Base-by-base conservation (phyloP, 2,329 filamentous ascomycete species). In the Fusarium humuli region DNA sequence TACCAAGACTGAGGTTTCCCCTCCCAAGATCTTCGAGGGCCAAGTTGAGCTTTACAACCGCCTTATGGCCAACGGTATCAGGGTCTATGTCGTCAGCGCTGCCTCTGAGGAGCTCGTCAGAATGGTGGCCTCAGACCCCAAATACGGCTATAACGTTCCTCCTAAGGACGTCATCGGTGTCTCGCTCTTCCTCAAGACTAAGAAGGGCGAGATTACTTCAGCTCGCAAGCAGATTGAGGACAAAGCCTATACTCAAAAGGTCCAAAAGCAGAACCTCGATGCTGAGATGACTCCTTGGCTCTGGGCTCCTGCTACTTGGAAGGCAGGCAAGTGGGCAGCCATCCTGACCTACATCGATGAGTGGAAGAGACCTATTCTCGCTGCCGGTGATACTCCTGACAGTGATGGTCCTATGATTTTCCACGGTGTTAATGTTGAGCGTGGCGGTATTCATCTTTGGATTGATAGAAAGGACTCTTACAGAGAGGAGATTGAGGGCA, bases 381-480 rank as follows among this genome's bases (percentile, higher is more conserved):
- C 77, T 14, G 82, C 59, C 2, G 82, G 82, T n/a, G 82, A 83
- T 57, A 83, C 82, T 1, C 82, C 82, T 0, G 75, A 73, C 12
- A 83, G 81, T 65, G 82, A 83, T 49, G 81, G 80, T 0, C 80
- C 81, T 12, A 83, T 83, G 82, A 74, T 80, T 16, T 83, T 83
- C 70, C 81, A 83, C 32, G 82, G 80, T 13, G 82, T 83, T 6
- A 80, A 83, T 49, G 78, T 82, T 13, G 74, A 66, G 14, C 78
- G 79, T 52, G 82, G 81, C 4, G 82, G 82, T 5, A 73, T 83
- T 29, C 78, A 82, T 53, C 73, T 85, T 25, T 81, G 81, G 79
- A 65, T 85, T 46, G 79, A 84, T 70, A 78, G 81, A 56, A 78
- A 77, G 57, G 73, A 79, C 25, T 74, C 74, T 34, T 77, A 77